A percentile compares a stretch with the other conserved stretches of the same genome.
These are phyloP conservation scores for Fusarium sororula DNA, from an alignment of 2,329 filamentous ascomycete species.

Conservation along the genomic window DNA sequence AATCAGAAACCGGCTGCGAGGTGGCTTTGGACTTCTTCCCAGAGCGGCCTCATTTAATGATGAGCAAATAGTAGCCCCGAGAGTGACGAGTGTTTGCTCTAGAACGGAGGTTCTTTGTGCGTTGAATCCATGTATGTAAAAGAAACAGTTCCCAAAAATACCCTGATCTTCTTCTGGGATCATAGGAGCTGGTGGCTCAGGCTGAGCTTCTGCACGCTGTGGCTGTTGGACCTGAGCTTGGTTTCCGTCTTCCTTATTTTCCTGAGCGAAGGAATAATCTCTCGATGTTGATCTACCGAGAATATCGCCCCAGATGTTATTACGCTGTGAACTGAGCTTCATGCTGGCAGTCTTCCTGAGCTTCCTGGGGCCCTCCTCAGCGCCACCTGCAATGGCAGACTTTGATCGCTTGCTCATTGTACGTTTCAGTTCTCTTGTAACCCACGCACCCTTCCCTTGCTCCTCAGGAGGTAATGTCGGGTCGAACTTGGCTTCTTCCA, in stretches of 20 bases:
- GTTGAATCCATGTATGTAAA: conserved; percentile 69
- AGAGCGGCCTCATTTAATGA: conserved; percentile 55
- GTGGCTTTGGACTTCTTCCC: conserved; percentile 39
- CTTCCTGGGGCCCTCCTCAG: conserved; percentile 76
- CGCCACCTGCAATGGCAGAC: conserved; percentile 54
- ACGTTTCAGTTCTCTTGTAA: conserved; percentile 57
- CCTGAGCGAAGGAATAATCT: conserved; percentile 47
- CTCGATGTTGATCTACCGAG: conserved; percentile 60
- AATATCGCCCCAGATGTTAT: conserved; percentile 92
- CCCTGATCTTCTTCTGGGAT: conserved; percentile 42
- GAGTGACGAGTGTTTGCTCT: conserved; percentile 56
- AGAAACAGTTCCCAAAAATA: conserved; percentile 65
- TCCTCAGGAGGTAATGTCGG: conserved; percentile 74
- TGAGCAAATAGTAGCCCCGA: conserved; percentile 56
- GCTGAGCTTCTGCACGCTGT: not conserved
- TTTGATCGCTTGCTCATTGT: conserved; percentile 68
- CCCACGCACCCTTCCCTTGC: conserved; percentile 82
- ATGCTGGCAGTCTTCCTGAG: conserved; percentile 87
- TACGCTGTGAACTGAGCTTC: conserved; percentile 80
- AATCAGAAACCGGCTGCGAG: conserved; percentile 58
- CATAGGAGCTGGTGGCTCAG: conserved; percentile 15
- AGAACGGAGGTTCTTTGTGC: conserved; percentile 60
- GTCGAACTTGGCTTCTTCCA: conserved; percentile 88
- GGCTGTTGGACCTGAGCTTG: conserved; percentile 11
- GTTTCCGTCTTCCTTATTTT: conserved; percentile 20